These are phyloP conservation scores for Penicillium brasilianum DNA, from an alignment of 2,329 filamentous ascomycete species.

Conservation along the genomic window DNA sequence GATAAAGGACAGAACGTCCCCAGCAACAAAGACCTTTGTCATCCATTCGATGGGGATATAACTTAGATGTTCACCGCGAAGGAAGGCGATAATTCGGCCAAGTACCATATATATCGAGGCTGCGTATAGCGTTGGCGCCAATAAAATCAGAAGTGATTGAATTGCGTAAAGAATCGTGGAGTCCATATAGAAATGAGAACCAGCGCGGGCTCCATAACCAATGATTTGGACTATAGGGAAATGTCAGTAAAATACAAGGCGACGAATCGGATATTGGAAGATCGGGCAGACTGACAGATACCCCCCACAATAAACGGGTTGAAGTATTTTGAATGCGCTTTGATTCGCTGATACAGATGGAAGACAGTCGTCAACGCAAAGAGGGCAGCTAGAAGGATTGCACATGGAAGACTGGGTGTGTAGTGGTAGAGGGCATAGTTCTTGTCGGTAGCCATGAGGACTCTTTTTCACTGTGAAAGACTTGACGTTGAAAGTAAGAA, in stretches of 20 bases:
- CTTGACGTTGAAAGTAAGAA: background rate
- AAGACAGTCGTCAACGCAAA: slow-evolving; percentile 21
- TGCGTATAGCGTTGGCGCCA: slow-evolving; percentile 56
- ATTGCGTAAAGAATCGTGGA: slow-evolving; percentile 42
- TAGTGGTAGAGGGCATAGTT: slow-evolving; percentile 28
- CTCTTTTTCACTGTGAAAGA: background rate
- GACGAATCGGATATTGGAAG: background rate
- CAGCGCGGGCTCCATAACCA: slow-evolving; percentile 23
- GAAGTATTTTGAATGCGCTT: slow-evolving; percentile 18
- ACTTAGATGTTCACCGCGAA: slow-evolving; percentile 47
- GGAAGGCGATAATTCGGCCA: slow-evolving; percentile 49
- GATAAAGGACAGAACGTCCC: slow-evolving; percentile 55
- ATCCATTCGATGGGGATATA: slow-evolving; percentile 52
- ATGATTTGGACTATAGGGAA: slow-evolving; percentile 25
- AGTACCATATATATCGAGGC: slow-evolving; percentile 58
- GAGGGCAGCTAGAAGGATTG: slow-evolving; percentile 29
- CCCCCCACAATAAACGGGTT: slow-evolving; percentile 25
- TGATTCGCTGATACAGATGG: slow-evolving; percentile 22
- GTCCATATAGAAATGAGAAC: slow-evolving; percentile 21
- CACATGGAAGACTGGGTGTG: slow-evolving; percentile 31
- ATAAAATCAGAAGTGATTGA: slow-evolving; percentile 51
- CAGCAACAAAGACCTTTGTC: slow-evolving; percentile 54
- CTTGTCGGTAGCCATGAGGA: background rate
- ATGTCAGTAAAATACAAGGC: background rate
- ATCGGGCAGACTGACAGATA: slow-evolving; percentile 19